These are phyloP conservation scores for Wallacemonas rigidus DNA, from an alignment of 208 protist species.

Conservation along the genomic window DNA sequence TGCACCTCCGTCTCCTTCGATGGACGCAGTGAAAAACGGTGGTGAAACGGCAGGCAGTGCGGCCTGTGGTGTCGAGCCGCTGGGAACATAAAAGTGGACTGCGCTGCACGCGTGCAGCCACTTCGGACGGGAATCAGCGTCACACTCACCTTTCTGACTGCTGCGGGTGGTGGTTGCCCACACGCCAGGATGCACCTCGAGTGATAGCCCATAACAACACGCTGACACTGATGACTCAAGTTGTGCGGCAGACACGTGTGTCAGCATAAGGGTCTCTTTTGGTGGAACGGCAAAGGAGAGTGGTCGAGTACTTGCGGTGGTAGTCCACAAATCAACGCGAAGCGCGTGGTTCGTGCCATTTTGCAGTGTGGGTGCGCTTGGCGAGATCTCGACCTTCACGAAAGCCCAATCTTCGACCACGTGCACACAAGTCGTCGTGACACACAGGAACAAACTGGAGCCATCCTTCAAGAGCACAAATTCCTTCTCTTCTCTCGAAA, in stretches of 20 bases:
- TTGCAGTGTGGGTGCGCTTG: constrained; percentile 4
- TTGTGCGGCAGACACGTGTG: neutral
- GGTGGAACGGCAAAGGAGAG: neutral
- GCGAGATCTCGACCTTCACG: neutral
- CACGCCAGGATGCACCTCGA: constrained; percentile 8
- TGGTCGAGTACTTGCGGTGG: neutral
- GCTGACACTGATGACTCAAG: neutral
- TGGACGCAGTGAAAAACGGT: constrained; percentile 13
- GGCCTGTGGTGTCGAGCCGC: neutral
- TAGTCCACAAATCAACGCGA: neutral
- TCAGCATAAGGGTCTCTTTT: neutral
- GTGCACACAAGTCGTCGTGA: neutral
- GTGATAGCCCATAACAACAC: neutral
- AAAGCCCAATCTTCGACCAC: neutral
- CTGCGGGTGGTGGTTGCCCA: neutral
- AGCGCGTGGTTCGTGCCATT: constrained; percentile 3
- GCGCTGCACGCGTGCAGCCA: neutral
- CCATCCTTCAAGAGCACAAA: constrained; percentile 11
- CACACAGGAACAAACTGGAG: neutral
- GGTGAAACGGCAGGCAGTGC: neutral
- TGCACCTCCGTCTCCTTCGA: neutral
- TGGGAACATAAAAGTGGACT: neutral
- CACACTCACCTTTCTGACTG: neutral
- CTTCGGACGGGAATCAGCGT: neutral
- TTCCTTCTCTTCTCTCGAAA: neutral